These are phyloP conservation scores for Macrocybe sp. DNA, from an alignment of 1,284 basidiomycete genomes.

Conservation along the genomic window DNA sequence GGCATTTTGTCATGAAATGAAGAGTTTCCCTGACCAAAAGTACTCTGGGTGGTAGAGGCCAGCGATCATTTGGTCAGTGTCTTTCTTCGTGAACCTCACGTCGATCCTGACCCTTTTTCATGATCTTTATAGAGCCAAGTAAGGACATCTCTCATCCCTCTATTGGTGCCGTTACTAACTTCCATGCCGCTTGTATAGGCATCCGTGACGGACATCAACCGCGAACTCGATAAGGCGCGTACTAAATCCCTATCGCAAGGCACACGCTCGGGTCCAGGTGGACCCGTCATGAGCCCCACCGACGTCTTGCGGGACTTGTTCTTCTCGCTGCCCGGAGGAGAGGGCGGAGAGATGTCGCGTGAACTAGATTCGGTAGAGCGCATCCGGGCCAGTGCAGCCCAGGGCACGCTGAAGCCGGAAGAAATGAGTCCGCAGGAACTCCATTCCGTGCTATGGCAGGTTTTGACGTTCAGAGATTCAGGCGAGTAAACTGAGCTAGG, in stretches of 20 bases:
- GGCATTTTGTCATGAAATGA: not conserved
- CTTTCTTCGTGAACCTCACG: not conserved
- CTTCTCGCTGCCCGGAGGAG: constrained; percentile 58
- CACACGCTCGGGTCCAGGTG: constrained; percentile 32
- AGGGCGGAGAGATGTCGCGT: constrained; percentile 54
- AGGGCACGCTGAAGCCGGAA: constrained; percentile 55
- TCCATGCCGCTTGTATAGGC: constrained; percentile 42
- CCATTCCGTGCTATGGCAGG: constrained; percentile 80
- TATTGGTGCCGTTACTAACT: not conserved
- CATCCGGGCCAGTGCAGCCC: constrained; percentile 45
- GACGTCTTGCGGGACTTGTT: constrained; percentile 50
- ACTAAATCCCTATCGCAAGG: constrained; percentile 32
- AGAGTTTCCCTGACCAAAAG: constrained; percentile 4
- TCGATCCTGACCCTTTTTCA: not conserved
- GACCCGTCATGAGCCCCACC: constrained; percentile 26
- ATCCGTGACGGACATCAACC: constrained; percentile 85
- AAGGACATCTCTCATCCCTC: constrained; percentile 6
- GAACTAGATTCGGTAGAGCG: constrained; percentile 76
- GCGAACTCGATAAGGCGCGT: constrained; percentile 70
- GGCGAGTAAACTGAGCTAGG: constrained; percentile 28
- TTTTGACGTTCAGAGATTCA: constrained; percentile 82
- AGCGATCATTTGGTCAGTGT: constrained; percentile 61
- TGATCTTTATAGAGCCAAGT: constrained; percentile 31
- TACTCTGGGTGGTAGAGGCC: constrained; percentile 43
- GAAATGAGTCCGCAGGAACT: constrained; percentile 89